Evolutionary conservation across 805 yeast species (phyloP).

Genomic region (Saccharomyces kudriavzevii): DNA sequence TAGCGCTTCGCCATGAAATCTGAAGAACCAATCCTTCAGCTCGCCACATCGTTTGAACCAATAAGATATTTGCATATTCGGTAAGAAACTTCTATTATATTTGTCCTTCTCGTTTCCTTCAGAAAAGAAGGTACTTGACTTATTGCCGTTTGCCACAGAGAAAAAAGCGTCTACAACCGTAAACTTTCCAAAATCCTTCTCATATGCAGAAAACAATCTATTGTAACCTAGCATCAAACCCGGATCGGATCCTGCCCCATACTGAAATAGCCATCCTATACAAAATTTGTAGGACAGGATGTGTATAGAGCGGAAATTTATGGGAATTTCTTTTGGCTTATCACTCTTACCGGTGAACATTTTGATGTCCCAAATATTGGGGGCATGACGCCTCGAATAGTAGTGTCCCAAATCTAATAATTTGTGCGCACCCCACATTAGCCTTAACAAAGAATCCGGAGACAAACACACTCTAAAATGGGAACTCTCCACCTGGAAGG

Average conservation of each 20-base stretch:
- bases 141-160: conserved; percentile 59
- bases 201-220: conserved; percentile 56
- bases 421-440: conserved; percentile 29
- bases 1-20: conserved; percentile 58
- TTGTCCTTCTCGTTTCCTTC: conserved; percentile 38
- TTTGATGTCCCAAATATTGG: conserved; percentile 6
- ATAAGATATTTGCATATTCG: conserved; percentile 49
- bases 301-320: conserved; percentile 44
- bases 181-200: conserved; percentile 55
- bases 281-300: conserved; percentile 59
- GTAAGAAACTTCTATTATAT: conserved; percentile 58
- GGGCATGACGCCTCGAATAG: conserved; percentile 13
- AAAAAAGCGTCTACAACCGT: conserved; percentile 61
- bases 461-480: conserved; percentile 52
- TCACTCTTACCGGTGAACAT: background rate
- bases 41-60: conserved; percentile 20
- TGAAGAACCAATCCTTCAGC: conserved; percentile 42
- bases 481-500: conserved; percentile 51
- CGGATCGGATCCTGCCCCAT: conserved; percentile 36
- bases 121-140: conserved; percentile 43
- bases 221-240: conserved; percentile 80
- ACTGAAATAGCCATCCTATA: conserved; percentile 70
- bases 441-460: conserved; percentile 39
- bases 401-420: conserved; percentile 9
- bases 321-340: conserved; percentile 5